These are phyloP conservation scores for Aspergillus intermedius DNA, from an alignment of 2,329 filamentous ascomycete species.

Conservation along the genomic window DNA sequence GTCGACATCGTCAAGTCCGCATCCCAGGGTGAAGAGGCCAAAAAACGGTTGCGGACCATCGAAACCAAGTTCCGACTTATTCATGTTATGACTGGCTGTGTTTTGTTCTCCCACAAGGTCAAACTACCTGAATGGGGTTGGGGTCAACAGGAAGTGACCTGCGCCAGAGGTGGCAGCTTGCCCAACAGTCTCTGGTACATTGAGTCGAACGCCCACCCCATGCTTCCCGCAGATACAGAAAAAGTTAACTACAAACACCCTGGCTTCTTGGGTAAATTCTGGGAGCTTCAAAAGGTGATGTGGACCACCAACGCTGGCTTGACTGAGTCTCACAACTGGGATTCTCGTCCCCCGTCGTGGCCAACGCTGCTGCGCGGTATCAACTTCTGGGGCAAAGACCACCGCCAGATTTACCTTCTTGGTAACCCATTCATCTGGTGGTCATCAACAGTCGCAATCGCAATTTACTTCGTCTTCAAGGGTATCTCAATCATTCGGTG, in stretches of 20 bases:
- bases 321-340: slow-evolving; percentile 95
- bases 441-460: slow-evolving; percentile 72
- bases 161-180: slow-evolving; percentile 79
- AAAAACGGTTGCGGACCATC: slow-evolving; percentile 82
- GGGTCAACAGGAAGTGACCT: slow-evolving; percentile 98
- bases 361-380: slow-evolving; percentile 87
- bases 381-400: slow-evolving; percentile 96
- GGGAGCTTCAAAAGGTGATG: slow-evolving; percentile 96
- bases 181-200: slow-evolving; percentile 98
- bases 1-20: slow-evolving; percentile 89
- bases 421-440: slow-evolving; percentile 96
- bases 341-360: slow-evolving; percentile 90
- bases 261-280: slow-evolving; percentile 96
- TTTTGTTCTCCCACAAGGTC: slow-evolving; percentile 96
- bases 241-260: slow-evolving; percentile 95
- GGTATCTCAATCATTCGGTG: slow-evolving; percentile 79
- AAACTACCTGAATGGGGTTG: slow-evolving; percentile 97
- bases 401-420: slow-evolving; percentile 92
- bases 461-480: slow-evolving; percentile 76
- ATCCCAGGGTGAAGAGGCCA: slow-evolving; percentile 71
- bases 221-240: slow-evolving; percentile 67
- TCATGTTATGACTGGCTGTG: slow-evolving; percentile 94
- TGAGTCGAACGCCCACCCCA: slow-evolving; percentile 80
- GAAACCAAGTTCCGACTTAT: slow-evolving; percentile 94
- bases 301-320: slow-evolving; percentile 97